These are phyloP conservation scores for Beauveria varroae DNA, from an alignment of 2,329 filamentous ascomycete genomes.

Conservation along the genomic window DNA sequence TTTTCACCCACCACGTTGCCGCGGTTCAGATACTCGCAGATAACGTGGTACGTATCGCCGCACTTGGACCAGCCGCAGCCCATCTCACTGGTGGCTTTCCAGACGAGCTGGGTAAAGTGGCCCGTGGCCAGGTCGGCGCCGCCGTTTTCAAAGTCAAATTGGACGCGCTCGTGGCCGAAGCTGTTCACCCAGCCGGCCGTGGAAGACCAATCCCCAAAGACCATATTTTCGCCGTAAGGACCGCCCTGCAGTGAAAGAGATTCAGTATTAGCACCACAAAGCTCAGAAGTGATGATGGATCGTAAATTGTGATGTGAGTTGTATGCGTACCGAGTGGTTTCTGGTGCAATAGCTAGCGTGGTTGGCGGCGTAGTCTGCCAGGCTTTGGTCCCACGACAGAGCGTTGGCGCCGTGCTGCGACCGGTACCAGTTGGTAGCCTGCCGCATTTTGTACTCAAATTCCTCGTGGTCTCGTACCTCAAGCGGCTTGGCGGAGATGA, in stretches of 20 bases:
- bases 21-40: slow-evolving; percentile 13
- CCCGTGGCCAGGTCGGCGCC: slow-evolving; percentile 6
- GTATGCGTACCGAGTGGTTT: slow-evolving; percentile 18
- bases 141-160: slow-evolving; percentile 13
- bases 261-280: neutral
- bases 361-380: slow-evolving; percentile 51
- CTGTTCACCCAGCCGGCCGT: slow-evolving; percentile 6
- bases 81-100: slow-evolving; percentile 20
- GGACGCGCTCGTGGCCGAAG: slow-evolving; percentile 14
- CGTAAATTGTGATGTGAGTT: too few relatives aligned
- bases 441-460: slow-evolving; percentile 28
- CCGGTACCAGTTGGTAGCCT: slow-evolving; percentile 76
- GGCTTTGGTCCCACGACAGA: slow-evolving; percentile 53
- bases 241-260: neutral
- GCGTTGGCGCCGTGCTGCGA: slow-evolving; percentile 62
- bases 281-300: too few relatives aligned
- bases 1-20: slow-evolving; percentile 12
- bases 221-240: neutral
- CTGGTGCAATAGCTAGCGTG: slow-evolving; percentile 60
- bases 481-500: neutral
- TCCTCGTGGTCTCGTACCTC: neutral
- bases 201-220: neutral
- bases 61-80: slow-evolving; percentile 19
- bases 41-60: slow-evolving; percentile 8
- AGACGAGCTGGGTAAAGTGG: slow-evolving; percentile 27